A percentile compares a stretch with the other conserved stretches of the same genome.
These are phyloP conservation scores for Eutrema heterophyllum DNA, from an alignment of 345 rosid genomes.

Conservation along the genomic window DNA sequence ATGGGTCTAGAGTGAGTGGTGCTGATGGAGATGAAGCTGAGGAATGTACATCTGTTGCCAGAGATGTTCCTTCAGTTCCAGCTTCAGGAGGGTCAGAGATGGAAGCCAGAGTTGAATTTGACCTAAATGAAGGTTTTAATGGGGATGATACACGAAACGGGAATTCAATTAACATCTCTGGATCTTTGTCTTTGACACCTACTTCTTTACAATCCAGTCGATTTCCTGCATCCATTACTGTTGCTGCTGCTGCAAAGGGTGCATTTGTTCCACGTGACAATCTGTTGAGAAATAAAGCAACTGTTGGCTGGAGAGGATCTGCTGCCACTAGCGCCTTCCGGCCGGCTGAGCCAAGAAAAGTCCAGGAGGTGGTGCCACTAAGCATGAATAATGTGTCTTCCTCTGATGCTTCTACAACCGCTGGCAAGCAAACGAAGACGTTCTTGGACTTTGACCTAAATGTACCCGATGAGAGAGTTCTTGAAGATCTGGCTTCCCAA, in stretches of 20 bases:
- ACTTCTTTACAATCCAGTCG: slow-evolving; percentile 42
- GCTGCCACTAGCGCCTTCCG: slow-evolving; percentile 99
- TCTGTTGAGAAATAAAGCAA: slow-evolving; percentile 56
- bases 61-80: slow-evolving; percentile 33
- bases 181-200: slow-evolving; percentile 32
- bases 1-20: slow-evolving; percentile 33
- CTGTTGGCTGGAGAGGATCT: slow-evolving; percentile 97
- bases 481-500: slow-evolving; percentile 60
- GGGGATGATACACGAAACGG: slow-evolving; percentile 56
- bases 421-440: slow-evolving; percentile 47
- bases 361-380: slow-evolving; percentile 42
- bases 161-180: slow-evolving; percentile 39
- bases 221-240: slow-evolving; percentile 63
- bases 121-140: slow-evolving; percentile 74
- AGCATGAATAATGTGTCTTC: slow-evolving; percentile 22
- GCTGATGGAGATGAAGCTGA: slow-evolving; percentile 44
- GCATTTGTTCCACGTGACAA: slow-evolving; percentile 81
- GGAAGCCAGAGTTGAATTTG: slow-evolving; percentile 73
- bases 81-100: slow-evolving; percentile 35
- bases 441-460: slow-evolving; percentile 77
- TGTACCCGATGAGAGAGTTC: slow-evolving; percentile 74
- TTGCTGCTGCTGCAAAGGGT: slow-evolving; percentile 89
- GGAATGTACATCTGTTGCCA: slow-evolving; percentile 37
- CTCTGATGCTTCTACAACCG: slow-evolving; percentile 33
- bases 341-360: slow-evolving; percentile 89